A percentile compares a stretch with the other conserved stretches of the same genome.
phyloP scores from a whole-genome alignment of 305 asterid genomes.

The Fraxinus paxiana region DNA sequence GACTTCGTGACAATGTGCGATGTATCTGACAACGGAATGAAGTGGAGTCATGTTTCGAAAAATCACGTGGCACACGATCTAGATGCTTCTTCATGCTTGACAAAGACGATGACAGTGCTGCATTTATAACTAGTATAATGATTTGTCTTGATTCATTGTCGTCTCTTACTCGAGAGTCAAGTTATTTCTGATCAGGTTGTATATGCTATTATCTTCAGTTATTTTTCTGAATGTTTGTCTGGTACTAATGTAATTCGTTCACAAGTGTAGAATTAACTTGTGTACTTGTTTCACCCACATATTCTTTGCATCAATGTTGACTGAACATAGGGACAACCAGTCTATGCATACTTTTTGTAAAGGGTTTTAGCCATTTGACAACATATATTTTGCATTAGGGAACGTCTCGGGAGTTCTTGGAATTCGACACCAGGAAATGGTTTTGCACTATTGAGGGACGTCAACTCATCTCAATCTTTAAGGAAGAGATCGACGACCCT shows the following conservation, averaged over 20 bases:
- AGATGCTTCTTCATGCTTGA: slow-evolving; percentile 85
- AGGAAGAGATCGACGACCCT: neutral
- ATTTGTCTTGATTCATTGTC: neutral
- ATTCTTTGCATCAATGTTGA: neutral
- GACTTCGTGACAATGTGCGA: slow-evolving; percentile 72
- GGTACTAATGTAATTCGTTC: slow-evolving; percentile 11
- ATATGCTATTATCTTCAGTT: neutral
- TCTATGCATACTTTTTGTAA: neutral
- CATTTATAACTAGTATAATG: slow-evolving; percentile 39
- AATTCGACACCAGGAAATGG: neutral
- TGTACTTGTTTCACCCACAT: neutral
- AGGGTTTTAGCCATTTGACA: neutral
- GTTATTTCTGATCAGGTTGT: slow-evolving; percentile 22
- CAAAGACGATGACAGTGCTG: slow-evolving; percentile 73
- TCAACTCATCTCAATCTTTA: neutral
- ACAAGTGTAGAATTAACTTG: slow-evolving; percentile 11
- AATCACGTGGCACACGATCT: slow-evolving; percentile 64
- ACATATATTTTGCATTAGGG: neutral
- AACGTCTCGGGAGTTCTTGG: neutral
- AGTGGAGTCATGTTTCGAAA: slow-evolving; percentile 75
- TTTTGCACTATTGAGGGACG: neutral
- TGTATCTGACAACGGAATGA: slow-evolving; percentile 29
- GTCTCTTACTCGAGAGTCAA: neutral
- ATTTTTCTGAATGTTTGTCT: slow-evolving; percentile 11
- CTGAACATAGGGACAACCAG: neutral